phyloP scores from a whole-genome alignment of 257 asterid genomes.

The Solanum sparsipilum region DNA sequence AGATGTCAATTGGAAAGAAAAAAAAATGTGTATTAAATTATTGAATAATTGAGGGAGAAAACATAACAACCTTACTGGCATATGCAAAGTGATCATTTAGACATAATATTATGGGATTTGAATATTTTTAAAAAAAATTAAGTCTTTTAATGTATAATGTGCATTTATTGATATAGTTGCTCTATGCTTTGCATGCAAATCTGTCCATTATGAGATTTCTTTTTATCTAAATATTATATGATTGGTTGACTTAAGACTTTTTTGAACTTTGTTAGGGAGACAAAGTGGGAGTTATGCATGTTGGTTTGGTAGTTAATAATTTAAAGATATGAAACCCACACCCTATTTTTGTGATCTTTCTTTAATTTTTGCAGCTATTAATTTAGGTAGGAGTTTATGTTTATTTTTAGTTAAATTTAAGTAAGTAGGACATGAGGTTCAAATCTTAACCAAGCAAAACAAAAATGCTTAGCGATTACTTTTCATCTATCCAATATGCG shows the following conservation, averaged over 20 bases:
- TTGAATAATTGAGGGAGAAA: not conserved
- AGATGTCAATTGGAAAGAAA: not conserved
- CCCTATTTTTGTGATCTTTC: not conserved
- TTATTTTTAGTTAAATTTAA: not conserved
- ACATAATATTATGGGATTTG: conserved; percentile 19
- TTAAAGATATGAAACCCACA: not conserved
- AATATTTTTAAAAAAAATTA: not conserved
- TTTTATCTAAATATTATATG: conserved; percentile 17
- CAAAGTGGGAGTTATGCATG: conserved; percentile 49
- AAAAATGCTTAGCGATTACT: not conserved
- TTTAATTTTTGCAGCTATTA: not conserved
- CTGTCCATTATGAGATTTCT: conserved; percentile 1
- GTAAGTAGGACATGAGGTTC: not conserved
- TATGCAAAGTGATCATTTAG: conserved; percentile 47
- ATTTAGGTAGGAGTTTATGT: not conserved
- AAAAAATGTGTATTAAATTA: not conserved
- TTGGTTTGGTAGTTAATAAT: conserved; percentile 34
- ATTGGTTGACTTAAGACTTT: conserved; percentile 36
- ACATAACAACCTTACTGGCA: conserved; percentile 13
- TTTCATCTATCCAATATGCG: not conserved
- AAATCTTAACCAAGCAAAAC: not conserved
- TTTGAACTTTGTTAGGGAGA: conserved; percentile 61
- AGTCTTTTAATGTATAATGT: conserved; percentile 18
- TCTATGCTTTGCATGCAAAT: not conserved
- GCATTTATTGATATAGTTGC: conserved; percentile 8